A percentile compares a stretch with the other conserved stretches of the same genome.
phyloP scores from a whole-genome alignment of 148 eudicot genomes.

The Heliosperma pusillum region DNA sequence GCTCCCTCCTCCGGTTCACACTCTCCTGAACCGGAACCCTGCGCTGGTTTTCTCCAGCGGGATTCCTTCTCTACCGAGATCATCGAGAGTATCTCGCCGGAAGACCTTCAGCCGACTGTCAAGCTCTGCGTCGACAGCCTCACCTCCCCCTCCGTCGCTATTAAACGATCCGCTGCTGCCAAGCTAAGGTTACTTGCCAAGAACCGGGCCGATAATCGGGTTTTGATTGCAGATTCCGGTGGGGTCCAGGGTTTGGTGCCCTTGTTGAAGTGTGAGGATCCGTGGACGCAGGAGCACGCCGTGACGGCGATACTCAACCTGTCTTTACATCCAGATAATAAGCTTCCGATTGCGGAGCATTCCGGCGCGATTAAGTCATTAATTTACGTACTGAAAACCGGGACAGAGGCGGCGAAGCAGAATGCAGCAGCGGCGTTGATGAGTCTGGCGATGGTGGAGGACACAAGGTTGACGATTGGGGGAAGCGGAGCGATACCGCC shows the following conservation, averaged over 20 bases:
- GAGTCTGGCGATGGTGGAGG: conserved; percentile 66
- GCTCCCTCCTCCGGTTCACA: conserved; percentile 1
- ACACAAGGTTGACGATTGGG: conserved; percentile 67
- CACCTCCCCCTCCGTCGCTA: conserved; percentile 45
- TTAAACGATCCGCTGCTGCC: conserved; percentile 75
- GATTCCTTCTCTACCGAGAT: conserved; percentile 85
- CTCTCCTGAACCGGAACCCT: conserved; percentile 43
- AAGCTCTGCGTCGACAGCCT: conserved; percentile 67
- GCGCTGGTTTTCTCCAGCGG: conserved; percentile 54
- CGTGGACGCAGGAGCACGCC: conserved; percentile 78
- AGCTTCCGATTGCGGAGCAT: conserved; percentile 34
- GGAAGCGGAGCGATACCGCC: conserved; percentile 90
- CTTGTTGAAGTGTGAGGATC: conserved; percentile 59
- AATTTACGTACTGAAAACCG: conserved; percentile 71
- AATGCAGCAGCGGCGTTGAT: conserved; percentile 80
- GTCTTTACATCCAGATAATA: conserved; percentile 55
- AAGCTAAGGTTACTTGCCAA: conserved; percentile 72
- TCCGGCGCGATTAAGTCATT: conserved; percentile 60
- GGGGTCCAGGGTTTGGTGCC: conserved; percentile 62
- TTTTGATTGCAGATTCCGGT: conserved; percentile 72
- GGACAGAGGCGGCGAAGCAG: conserved; percentile 77
- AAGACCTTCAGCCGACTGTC: conserved; percentile 83
- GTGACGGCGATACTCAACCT: conserved; percentile 77
- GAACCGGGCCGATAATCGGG: conserved; percentile 79
- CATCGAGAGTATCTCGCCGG: conserved; percentile 75